These are phyloP conservation scores for Setaria viridis DNA, from an alignment of 202 grass and related monocot genomes.

Conservation along the genomic window DNA sequence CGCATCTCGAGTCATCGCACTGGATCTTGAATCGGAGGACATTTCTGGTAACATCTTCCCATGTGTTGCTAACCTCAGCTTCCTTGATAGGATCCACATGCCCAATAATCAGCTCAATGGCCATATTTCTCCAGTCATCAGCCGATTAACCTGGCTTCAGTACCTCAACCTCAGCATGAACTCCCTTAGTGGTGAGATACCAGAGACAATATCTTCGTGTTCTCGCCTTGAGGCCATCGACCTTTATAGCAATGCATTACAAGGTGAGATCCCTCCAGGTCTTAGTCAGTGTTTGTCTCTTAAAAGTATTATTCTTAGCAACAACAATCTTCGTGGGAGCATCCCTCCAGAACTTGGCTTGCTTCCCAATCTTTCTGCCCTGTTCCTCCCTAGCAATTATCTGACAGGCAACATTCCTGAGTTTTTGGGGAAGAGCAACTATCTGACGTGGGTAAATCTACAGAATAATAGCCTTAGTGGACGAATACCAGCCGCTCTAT, in stretches of 20 bases:
- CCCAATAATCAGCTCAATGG: slow-evolving; percentile 18
- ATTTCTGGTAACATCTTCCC: slow-evolving; percentile 30
- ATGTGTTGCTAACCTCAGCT: slow-evolving; percentile 38
- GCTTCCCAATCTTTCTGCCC: not conserved
- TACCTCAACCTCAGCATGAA: slow-evolving; percentile 42
- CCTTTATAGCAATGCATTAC: not conserved
- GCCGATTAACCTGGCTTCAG: slow-evolving; percentile 13
- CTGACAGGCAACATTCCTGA: slow-evolving; percentile 49
- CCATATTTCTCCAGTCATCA: slow-evolving; percentile 26
- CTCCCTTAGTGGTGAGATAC: not conserved
- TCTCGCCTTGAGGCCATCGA: not conserved
- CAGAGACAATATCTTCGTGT: not conserved
- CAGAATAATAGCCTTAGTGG: slow-evolving; percentile 23
- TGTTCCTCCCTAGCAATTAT: slow-evolving; percentile 3
- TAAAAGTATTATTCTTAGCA: not conserved
- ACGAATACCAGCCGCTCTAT: slow-evolving; percentile 8
- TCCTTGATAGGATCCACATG: slow-evolving; percentile 41
- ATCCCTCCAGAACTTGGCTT: slow-evolving; percentile 19
- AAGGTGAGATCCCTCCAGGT: slow-evolving; percentile 24
- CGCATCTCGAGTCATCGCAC: not conserved
- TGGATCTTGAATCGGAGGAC: slow-evolving; percentile 16
- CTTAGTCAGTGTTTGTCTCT: slow-evolving; percentile 1
- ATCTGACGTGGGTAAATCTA: not conserved
- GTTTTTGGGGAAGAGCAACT: not conserved
- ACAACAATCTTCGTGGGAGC: slow-evolving; percentile 38